Evolutionary conservation across 208 protist genomes (phyloP).

Genomic region (Porcisia deanei): DNA sequence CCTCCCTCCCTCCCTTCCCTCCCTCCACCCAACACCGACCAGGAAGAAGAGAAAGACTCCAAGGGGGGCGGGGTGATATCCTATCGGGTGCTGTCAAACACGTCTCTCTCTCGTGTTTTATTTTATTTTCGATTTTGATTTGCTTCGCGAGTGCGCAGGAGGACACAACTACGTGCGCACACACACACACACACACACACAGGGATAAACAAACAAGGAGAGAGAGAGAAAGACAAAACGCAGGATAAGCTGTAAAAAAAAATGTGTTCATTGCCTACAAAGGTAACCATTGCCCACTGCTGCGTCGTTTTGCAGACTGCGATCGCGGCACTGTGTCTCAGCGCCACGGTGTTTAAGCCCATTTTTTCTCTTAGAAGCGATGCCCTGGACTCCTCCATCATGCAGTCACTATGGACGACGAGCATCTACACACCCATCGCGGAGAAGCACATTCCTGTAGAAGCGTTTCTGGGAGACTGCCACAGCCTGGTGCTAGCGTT

Average conservation of each 20-base stretch:
- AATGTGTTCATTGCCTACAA: slow-evolving; percentile 17
- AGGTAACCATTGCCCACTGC: slow-evolving; percentile 16
- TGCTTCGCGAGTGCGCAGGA: neutral
- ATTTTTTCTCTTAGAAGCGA: slow-evolving; percentile 21
- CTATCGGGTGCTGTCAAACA: too few relatives aligned
- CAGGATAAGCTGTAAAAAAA: neutral
- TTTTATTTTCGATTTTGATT: neutral
- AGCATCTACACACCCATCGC: slow-evolving; percentile 29
- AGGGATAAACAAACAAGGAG: neutral
- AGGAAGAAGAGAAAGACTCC: neutral
- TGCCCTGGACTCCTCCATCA: slow-evolving; percentile 29
- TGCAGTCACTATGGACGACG: slow-evolving; percentile 36
- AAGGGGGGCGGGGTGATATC: too few relatives aligned
- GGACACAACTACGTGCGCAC: neutral
- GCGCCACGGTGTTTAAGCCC: slow-evolving; percentile 9
- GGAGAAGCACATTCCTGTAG: slow-evolving; percentile 21
- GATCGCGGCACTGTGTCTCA: slow-evolving; percentile 9
- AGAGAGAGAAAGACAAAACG: neutral
- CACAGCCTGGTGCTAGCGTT: slow-evolving; percentile 25
- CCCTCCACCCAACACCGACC: neutral
- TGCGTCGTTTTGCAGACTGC: slow-evolving; percentile 14
- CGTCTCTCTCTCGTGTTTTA: neutral
- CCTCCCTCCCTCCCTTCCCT: neutral
- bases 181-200: neutral
- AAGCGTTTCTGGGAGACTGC: slow-evolving; percentile 26